A percentile compares a stretch with the other conserved stretches of the same genome.
Evolutionary conservation across 176 grass and related monocot genomes (phyloP).

Genomic region (Calamus simplicifolius): DNA sequence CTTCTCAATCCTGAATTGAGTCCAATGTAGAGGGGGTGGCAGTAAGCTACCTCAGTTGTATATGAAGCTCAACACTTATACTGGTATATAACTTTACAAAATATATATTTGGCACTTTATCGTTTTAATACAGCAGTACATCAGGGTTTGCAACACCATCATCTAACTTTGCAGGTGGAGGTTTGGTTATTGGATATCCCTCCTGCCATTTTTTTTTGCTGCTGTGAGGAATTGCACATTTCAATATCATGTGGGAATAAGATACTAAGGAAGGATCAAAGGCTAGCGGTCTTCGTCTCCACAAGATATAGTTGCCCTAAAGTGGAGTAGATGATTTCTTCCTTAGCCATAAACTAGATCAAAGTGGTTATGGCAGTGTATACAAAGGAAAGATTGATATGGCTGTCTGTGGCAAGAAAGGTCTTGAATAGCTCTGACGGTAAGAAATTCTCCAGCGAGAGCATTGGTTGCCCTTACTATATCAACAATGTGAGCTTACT

Average conservation of each 20-base stretch:
- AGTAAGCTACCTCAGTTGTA: no score
- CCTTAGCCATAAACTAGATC: not conserved
- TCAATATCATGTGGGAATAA: not conserved
- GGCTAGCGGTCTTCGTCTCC: not conserved
- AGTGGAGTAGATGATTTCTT: not conserved
- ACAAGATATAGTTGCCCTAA: not conserved
- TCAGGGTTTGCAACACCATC: no score
- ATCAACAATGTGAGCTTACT: not conserved
- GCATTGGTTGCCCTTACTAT: not conserved
- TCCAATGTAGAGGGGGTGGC: no score
- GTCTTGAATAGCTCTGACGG: not conserved
- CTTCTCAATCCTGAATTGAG: no score
- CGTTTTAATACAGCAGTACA: no score
- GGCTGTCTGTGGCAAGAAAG: no score
- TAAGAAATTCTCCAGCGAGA: not conserved
- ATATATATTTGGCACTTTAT: no score
- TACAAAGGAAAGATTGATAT: no score
- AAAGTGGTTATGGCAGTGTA: not conserved
- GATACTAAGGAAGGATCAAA: not conserved
- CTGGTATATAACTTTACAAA: no score
- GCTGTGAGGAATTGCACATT: not conserved
- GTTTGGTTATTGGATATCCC: no score
- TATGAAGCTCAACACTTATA: no score
- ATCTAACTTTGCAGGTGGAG: no score
- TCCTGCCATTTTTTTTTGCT: not conserved